phyloP scores from a whole-genome alignment of 169 alveolate species.

The Eimeria acervulina region DNA sequence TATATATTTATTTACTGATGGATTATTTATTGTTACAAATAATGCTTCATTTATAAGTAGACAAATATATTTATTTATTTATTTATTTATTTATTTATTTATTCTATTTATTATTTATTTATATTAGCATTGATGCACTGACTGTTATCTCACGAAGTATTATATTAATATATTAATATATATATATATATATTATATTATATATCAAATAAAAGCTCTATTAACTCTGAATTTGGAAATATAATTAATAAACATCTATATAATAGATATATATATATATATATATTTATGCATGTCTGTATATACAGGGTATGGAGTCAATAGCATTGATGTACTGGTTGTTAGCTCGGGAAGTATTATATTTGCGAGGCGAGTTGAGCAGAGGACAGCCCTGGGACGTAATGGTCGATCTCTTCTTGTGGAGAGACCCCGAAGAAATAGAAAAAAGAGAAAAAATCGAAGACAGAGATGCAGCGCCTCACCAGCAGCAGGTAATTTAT shows the following conservation, averaged over 20 bases:
- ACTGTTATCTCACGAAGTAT: background rate
- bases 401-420: conserved; percentile 88
- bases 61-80: too few relatives aligned
- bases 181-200: conserved; percentile 90
- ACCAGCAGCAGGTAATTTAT: conserved; percentile 37
- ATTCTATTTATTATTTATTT: background rate
- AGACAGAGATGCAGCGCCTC: conserved; percentile 79
- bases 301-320: conserved; percentile 96
- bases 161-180: background rate
- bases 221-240: conserved; percentile 99
- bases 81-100: conserved; percentile 1
- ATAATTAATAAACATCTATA: conserved; percentile 98
- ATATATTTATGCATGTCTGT: conserved; percentile 87
- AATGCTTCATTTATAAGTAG: too few relatives aligned
- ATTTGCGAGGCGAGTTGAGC: conserved; percentile 95
- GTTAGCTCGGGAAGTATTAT: conserved; percentile 98
- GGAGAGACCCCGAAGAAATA: conserved; percentile 88
- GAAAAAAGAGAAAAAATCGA: conserved; percentile 84
- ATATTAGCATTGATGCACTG: background rate
- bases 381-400: conserved; percentile 88
- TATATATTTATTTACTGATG: too few relatives aligned
- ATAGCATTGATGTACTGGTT: conserved; percentile 97
- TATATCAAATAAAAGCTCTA: too few relatives aligned
- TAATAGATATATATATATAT: conserved; percentile 87
- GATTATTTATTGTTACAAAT: too few relatives aligned